phyloP scores from a whole-genome alignment of 805 yeast genomes.

The Metschnikowia continentalis region DNA sequence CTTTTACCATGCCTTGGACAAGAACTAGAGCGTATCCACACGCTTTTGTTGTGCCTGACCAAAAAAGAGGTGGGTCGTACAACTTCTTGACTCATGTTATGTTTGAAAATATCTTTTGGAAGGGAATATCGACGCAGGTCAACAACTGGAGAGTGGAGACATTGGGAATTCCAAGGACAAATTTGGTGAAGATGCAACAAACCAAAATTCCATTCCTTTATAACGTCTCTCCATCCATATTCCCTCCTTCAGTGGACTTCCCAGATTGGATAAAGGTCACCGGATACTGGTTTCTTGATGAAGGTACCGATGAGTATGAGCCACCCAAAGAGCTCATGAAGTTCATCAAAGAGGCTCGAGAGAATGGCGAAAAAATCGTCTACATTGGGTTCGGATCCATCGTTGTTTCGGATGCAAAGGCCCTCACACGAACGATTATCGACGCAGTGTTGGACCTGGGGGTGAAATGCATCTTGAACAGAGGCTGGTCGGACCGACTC shows the following conservation, averaged over 20 bases:
- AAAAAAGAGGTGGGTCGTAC: constrained; percentile 87
- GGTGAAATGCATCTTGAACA: constrained; percentile 81
- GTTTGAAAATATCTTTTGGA: constrained; percentile 92
- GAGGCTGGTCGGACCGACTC: constrained; percentile 90
- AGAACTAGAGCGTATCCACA: constrained; percentile 94
- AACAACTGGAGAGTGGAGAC: constrained; percentile 80
- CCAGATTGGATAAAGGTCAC: constrained; percentile 95
- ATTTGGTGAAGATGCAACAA: constrained; percentile 66
- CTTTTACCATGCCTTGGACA: constrained; percentile 99
- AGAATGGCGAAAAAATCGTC: constrained; percentile 64
- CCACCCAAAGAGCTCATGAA: constrained; percentile 57
- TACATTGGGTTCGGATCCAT: constrained; percentile 96
- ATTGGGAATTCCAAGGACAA: constrained; percentile 64
- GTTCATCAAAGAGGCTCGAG: constrained; percentile 61
- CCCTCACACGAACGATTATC: constrained; percentile 70
- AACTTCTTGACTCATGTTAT: constrained; percentile 89
- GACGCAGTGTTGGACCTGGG: constrained; percentile 78
- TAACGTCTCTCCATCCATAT: constrained; percentile 80
- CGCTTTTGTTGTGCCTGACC: constrained; percentile 93
- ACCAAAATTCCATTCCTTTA: constrained; percentile 82
- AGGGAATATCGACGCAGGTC: constrained; percentile 81
- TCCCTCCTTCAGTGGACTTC: constrained; percentile 91
- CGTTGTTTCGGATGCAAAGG: constrained; percentile 78
- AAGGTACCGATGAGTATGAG: constrained; percentile 44
- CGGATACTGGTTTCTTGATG: constrained; percentile 92